Evolutionary conservation across 2,329 filamentous ascomycete species (phyloP), one percentile per base, ranked within the genome.

Genomic region (Trichoderma sp.): DNA sequence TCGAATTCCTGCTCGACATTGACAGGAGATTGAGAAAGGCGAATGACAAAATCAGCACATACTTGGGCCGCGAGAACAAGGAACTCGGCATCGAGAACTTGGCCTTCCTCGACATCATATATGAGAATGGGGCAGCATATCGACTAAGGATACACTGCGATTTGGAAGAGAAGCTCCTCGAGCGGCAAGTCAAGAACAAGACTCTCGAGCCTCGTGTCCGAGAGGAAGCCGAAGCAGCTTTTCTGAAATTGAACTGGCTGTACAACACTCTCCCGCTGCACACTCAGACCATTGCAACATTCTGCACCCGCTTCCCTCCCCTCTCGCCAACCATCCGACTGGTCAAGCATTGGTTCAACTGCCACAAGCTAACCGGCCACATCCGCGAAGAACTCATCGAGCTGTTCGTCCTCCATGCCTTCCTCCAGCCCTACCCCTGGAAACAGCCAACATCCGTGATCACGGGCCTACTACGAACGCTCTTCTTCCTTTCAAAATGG

Each of bases 61-160:
- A 89, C 54, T 81, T 98, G 13, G 94, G 95, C 0, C 83, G 97
- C 17, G 95, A 98, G 74, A 93, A 95, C 70, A 84, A 86, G 67
- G 84, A 84, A 12, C 83, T 85, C 48, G 88, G 88, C 52, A 84
- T 90, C 1, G 85, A 91, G 67, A 97, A 97, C 75, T 85, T 91
- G 69, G 89, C 89, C 0, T 97, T 91, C 78, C 83, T 99, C 9
- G 94, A 98, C 74, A 84, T 98, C 32, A 82, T 89, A 5, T 93
- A 94, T 75, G 83, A 89, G 4, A 86, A 84, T 3, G 90, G 91
- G 0, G 86, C 90, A 25, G 84, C 87, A 0, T 98, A 98, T 80
- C 91, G 94, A 5, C 80, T 98, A 34, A 89, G 94, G 54, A 92
- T 98, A 69, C 90, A 96, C 74, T 92, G 94, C 76, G 95, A 98